A percentile compares a stretch with the other conserved stretches of the same genome.
Conservation (phyloP, 2,329 filamentous ascomycete species). For the Fusarium nematophilum region DNA sequence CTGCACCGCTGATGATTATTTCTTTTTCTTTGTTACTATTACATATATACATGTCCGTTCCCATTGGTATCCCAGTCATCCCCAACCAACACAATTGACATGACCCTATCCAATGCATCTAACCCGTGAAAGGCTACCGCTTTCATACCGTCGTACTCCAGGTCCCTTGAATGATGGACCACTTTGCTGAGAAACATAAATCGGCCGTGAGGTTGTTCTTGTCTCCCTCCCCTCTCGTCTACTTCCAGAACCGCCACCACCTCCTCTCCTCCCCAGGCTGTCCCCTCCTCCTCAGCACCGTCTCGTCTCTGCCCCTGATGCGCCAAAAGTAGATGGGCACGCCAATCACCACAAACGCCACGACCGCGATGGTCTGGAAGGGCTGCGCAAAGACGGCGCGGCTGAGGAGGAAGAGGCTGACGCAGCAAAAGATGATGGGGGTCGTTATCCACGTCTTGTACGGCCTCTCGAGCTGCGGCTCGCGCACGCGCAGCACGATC, state of each 20-base stretch:
- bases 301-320: slow-evolving; percentile 73
- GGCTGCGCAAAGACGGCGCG: slow-evolving; percentile 92
- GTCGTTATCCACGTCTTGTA: slow-evolving; percentile 98
- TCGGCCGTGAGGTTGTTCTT: too few species aligned
- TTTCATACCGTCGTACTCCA: too few species aligned
- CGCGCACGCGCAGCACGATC: slow-evolving; percentile 87
- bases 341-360: slow-evolving; percentile 85
- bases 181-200: too few species aligned
- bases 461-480: slow-evolving; percentile 88
- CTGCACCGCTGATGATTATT: neutral
- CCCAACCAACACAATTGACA: slow-evolving; percentile 15
- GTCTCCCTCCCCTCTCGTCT: too few species aligned
- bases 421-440: slow-evolving; percentile 98
- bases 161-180: too few species aligned
- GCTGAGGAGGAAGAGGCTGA: slow-evolving; percentile 90
- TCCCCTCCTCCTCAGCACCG: slow-evolving; percentile 54
- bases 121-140: too few species aligned
- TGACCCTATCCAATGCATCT: neutral
- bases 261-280: slow-evolving; percentile 48
- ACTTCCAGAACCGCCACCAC: slow-evolving; percentile 73
- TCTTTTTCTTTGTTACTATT: slow-evolving; percentile 23
- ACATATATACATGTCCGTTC: slow-evolving; percentile 20
- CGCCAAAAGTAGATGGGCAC: slow-evolving; percentile 91
- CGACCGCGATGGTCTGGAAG: slow-evolving; percentile 86
- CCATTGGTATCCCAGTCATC: slow-evolving; percentile 24